These are phyloP conservation scores for Hippophae rhamnoides DNA, from an alignment of 306 rosid species.

Conservation along the genomic window DNA sequence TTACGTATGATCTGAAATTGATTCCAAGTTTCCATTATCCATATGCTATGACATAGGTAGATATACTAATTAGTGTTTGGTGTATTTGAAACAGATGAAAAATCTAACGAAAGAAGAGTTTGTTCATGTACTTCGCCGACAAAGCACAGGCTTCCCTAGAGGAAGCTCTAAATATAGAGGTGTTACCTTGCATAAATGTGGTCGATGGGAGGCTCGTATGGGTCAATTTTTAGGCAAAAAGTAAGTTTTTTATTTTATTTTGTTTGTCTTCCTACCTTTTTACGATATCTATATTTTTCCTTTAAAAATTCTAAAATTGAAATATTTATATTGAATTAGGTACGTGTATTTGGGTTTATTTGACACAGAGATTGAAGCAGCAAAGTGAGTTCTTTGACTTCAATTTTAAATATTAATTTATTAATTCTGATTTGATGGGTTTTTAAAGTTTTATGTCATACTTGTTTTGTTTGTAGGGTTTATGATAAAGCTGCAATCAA, in stretches of 20 bases:
- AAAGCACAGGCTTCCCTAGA: slow-evolving; percentile 96
- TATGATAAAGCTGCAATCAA: slow-evolving; percentile 98
- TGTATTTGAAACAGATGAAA: slow-evolving; percentile 48
- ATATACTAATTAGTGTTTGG: too few species aligned
- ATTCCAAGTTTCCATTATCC: too few species aligned
- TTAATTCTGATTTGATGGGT: not conserved
- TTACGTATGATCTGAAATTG: too few species aligned
- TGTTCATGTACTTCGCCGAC: slow-evolving; percentile 98
- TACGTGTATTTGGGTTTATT: slow-evolving; percentile 90
- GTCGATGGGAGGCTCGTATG: slow-evolving; percentile 99
- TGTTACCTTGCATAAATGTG: slow-evolving; percentile 95
- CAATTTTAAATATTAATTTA: not conserved
- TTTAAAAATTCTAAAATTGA: not conserved
- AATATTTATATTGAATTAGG: slow-evolving; percentile 32
- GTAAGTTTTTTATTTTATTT: slow-evolving; percentile 24
- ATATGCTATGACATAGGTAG: too few species aligned
- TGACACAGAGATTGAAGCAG: slow-evolving; percentile 94
- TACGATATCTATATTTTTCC: too few species aligned
- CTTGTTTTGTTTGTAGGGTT: slow-evolving; percentile 41
- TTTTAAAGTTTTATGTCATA: not conserved
- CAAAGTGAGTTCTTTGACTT: slow-evolving; percentile 39
- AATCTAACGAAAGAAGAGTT: slow-evolving; percentile 92
- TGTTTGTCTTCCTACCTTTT: not conserved
- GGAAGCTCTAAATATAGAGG: slow-evolving; percentile 99
- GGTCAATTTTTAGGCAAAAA: slow-evolving; percentile 98